Base-by-base conservation (phyloP, 257 asterid genomes). In the Solanum piurae region DNA sequence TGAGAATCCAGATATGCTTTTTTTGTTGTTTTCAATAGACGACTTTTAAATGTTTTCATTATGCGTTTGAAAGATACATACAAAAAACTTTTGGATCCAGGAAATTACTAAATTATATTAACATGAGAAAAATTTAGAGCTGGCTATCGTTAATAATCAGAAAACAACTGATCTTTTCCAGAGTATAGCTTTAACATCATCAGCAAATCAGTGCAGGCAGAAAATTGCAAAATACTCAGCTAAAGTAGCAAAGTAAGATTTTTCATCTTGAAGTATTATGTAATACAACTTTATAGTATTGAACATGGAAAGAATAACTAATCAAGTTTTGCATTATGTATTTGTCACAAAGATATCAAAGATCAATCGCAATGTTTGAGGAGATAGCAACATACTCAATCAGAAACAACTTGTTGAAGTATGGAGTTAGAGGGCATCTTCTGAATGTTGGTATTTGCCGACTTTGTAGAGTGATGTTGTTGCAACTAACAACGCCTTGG, bases 141-240 rank as follows among this genome's bases (percentile, higher is more conserved):
- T 14, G 62, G n/a, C 9, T 52, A 18, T 16, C 1, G 20, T 52
- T 52, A 16, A 18, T n/a, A 16, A 52, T 52, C 7, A 52, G 85
- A 94, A 86, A 91, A 98, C 98, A 87, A 91, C 96, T 91, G 98
- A 96, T 90, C 96, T 95, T 90, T 96, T 95, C 89, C 94, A 92
- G 91, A 92, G 95, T 86, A 98, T 95, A 90, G 95, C 94, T 13
- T 95, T 89, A 14, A 93, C 95, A n/a, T 90, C 98, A 75, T 86
- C 95, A 79, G 98, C 98, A 77, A 96, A 95, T 89, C 96, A 96
- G 88, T 38, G 42, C 42, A 38, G 10, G 10, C 2, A 38, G 42
- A 38, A 38, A 38, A 38, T 38, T 38, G 42, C 42, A 38, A 10
- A 38, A 38, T 38, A 38, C 9, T 38, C 10, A 38, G 2, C 42